Evolutionary conservation across 2,329 filamentous ascomycete genomes (phyloP).

Genomic region (Nigrospora osmanthi): DNA sequence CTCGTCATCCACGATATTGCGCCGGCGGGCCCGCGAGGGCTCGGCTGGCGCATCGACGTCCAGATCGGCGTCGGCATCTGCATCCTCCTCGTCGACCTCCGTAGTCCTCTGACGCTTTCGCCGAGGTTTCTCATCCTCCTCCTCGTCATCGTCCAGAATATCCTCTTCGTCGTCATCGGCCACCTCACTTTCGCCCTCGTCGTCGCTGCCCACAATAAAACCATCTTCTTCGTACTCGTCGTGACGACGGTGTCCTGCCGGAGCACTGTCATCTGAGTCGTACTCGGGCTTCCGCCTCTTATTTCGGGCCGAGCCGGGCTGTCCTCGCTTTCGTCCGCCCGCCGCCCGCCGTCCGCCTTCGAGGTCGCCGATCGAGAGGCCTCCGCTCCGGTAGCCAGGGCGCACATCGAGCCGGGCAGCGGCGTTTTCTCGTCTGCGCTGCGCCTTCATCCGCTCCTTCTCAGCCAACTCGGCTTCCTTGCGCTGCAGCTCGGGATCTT

Average conservation of each 20-base stretch:
- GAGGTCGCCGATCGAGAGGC: slow-evolving; percentile 60
- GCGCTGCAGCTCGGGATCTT: slow-evolving; percentile 70
- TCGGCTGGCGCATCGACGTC: slow-evolving; percentile 33
- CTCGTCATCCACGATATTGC: slow-evolving; percentile 54
- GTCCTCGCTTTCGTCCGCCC: slow-evolving; percentile 44
- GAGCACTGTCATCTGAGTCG: slow-evolving; percentile 69
- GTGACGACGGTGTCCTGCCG: slow-evolving; percentile 50
- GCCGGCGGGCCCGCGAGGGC: slow-evolving; percentile 36
- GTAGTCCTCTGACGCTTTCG: slow-evolving; percentile 44
- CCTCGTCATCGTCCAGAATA: slow-evolving; percentile 45
- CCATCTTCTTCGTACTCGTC: slow-evolving; percentile 79
- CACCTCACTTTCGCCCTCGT: slow-evolving; percentile 49
- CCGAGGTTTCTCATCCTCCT: slow-evolving; percentile 34
- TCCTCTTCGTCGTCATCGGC: slow-evolving; percentile 58
- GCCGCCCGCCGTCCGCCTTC: slow-evolving; percentile 51
- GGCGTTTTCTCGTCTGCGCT: slow-evolving; percentile 60
- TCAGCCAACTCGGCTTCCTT: slow-evolving; percentile 66
- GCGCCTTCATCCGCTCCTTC: slow-evolving; percentile 62
- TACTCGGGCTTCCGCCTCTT: slow-evolving; percentile 56
- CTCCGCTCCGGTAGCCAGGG: slow-evolving; percentile 39
- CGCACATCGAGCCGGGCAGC: slow-evolving; percentile 57
- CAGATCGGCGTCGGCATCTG: slow-evolving; percentile 46
- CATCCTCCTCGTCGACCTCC: slow-evolving; percentile 38
- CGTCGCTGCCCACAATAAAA: slow-evolving; percentile 69
- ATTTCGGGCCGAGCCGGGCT: slow-evolving; percentile 37